Conservation (phyloP, 768 basidiomycete genomes). For the Leccinum subgranulosum region DNA sequence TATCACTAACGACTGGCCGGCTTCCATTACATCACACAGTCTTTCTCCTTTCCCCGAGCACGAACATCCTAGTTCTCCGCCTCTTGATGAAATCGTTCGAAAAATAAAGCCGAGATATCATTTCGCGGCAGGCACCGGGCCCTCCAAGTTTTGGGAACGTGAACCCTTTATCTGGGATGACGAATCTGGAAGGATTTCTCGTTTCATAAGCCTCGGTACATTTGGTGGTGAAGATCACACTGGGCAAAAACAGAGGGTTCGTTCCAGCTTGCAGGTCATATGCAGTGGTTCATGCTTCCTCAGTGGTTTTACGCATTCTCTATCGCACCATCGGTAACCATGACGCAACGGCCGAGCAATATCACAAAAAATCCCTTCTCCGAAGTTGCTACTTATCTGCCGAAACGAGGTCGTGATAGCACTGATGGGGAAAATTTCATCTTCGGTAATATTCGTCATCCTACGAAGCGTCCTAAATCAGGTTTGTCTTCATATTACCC, state of each 20-base stretch:
- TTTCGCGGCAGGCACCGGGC: slow-evolving; percentile 65
- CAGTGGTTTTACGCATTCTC: slow-evolving; percentile 99
- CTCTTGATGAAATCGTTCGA: slow-evolving; percentile 62
- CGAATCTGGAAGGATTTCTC: slow-evolving; percentile 59
- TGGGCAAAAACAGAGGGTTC: slow-evolving; percentile 81
- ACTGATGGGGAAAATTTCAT: slow-evolving; percentile 60
- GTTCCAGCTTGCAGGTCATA: slow-evolving; percentile 25
- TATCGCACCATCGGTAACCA: slow-evolving; percentile 55
- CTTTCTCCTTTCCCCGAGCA: slow-evolving; percentile 46
- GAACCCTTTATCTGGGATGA: slow-evolving; percentile 89
- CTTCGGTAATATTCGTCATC: slow-evolving; percentile 60
- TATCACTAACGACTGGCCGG: slow-evolving; percentile 77
- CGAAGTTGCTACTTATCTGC: slow-evolving; percentile 33
- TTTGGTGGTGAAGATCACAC: slow-evolving; percentile 64
- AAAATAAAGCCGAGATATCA: slow-evolving; percentile 84
- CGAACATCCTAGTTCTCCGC: slow-evolving; percentile 43
- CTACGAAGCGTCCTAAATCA: slow-evolving; percentile 53
- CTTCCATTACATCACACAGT: slow-evolving; percentile 60
- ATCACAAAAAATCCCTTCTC: slow-evolving; percentile 70
- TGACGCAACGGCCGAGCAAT: slow-evolving; percentile 52
- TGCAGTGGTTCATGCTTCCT: slow-evolving; percentile 6
- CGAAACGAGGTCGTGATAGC: slow-evolving; percentile 54
- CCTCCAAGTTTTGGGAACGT: slow-evolving; percentile 90
- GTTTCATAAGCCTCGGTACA: slow-evolving; percentile 83
- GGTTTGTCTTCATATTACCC: slow-evolving; percentile 36